phyloP scores from a whole-genome alignment of 768 basidiomycete genomes.

The Termitomyces sp. region DNA sequence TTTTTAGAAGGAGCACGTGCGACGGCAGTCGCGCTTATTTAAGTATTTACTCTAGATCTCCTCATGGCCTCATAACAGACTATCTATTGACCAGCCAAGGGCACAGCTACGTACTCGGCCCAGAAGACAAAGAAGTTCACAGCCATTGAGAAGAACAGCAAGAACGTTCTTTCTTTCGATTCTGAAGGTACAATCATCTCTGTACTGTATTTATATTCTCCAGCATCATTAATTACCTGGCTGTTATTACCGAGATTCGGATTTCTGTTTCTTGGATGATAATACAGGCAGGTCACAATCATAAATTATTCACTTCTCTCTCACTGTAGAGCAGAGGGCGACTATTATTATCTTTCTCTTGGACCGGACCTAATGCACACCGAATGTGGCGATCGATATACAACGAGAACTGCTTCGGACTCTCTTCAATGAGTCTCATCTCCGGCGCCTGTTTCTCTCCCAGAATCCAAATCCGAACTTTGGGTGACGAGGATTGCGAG shows the following conservation, averaged over 20 bases:
- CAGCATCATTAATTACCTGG: conserved; percentile 70
- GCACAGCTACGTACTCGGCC: not conserved
- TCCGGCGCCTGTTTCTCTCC: conserved; percentile 42
- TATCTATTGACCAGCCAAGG: not conserved
- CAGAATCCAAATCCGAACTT: conserved; percentile 60
- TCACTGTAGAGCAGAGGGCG: conserved; percentile 55
- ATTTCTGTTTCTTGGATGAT: conserved; percentile 97
- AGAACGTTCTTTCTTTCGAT: conserved; percentile 43
- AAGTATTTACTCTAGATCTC: no score
- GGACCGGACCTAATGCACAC: conserved; percentile 87
- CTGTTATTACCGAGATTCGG: conserved; percentile 91
- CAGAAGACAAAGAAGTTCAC: not conserved
- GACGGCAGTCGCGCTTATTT: not conserved
- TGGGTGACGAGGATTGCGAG: conserved; percentile 38
- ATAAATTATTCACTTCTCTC: not conserved
- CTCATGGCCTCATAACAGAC: no score
- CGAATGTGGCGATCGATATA: conserved; percentile 96
- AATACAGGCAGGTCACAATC: conserved; percentile 47
- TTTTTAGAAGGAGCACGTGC: conserved; percentile 12
- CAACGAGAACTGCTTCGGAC: conserved; percentile 96
- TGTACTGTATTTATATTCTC: conserved; percentile 6
- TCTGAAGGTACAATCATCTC: conserved; percentile 31
- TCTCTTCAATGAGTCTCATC: conserved; percentile 63
- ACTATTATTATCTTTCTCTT: conserved; percentile 86
- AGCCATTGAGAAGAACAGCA: not conserved